A percentile compares a stretch with the other conserved stretches of the same genome.
Conservation (phyloP, 805 yeast genomes). For the Candida methanosorbosa region DNA sequence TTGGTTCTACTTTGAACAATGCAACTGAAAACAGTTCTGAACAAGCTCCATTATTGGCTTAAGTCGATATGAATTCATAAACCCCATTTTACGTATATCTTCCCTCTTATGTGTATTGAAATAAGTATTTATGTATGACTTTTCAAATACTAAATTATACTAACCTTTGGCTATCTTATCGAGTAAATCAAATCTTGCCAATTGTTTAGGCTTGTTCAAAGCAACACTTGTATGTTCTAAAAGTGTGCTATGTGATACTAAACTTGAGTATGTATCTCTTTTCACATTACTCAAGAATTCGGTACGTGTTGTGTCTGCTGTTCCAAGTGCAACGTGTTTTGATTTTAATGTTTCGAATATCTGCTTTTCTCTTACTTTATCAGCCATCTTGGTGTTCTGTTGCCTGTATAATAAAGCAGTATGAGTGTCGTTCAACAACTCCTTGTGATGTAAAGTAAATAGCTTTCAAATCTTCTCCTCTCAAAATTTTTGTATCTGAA, state of each 20-base stretch:
- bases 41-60: conserved; percentile 25
- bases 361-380: conserved; percentile 52
- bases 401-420: too few relatives aligned
- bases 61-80: too few relatives aligned
- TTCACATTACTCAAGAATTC: conserved; percentile 66
- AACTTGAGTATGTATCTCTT: conserved; percentile 55
- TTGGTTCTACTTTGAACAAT: conserved; percentile 21
- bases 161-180: conserved; percentile 30
- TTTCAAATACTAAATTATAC: too few relatives aligned
- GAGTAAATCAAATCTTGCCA: conserved; percentile 24
- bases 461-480: too few relatives aligned
- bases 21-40: conserved; percentile 11
- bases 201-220: conserved; percentile 33
- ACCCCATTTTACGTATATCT: not conserved
- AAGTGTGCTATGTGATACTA: conserved; percentile 50
- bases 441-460: too few relatives aligned
- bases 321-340: conserved; percentile 70
- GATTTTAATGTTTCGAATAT: conserved; percentile 46
- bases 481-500: too few relatives aligned
- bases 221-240: conserved; percentile 48
- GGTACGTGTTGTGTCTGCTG: conserved; percentile 55
- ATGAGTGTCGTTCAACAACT: too few relatives aligned
- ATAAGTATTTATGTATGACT: conserved; percentile 22
- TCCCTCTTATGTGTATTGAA: not conserved
- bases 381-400: conserved; percentile 56